Conservation (phyloP, 257 asterid genomes). For the Dorcoceras hygrometricum region DNA sequence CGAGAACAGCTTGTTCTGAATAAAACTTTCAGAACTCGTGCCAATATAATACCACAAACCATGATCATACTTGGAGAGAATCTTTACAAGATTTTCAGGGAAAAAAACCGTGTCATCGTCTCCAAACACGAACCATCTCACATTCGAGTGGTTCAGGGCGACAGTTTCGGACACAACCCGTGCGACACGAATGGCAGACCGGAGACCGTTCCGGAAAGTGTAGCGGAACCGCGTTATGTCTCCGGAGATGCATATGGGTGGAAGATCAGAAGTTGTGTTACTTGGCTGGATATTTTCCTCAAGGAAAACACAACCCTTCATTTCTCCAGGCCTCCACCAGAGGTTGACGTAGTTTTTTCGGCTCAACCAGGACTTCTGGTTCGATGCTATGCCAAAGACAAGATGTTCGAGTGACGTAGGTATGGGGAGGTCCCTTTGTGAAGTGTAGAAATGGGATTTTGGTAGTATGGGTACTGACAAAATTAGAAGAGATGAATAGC, state of each 20-base stretch:
- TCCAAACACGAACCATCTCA: slow-evolving; percentile 87
- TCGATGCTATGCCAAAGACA: slow-evolving; percentile 78
- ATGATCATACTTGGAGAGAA: slow-evolving; percentile 73
- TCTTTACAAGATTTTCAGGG: slow-evolving; percentile 73
- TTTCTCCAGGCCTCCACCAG: slow-evolving; percentile 73
- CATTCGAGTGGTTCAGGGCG: slow-evolving; percentile 46
- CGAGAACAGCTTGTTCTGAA: slow-evolving; percentile 55
- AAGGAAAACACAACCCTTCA: slow-evolving; percentile 78
- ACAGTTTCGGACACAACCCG: slow-evolving; percentile 66
- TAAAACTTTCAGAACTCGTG: slow-evolving; percentile 55
- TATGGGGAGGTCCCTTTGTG: slow-evolving; percentile 27
- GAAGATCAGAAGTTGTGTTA: slow-evolving; percentile 33
- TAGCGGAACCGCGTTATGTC: slow-evolving; percentile 65
- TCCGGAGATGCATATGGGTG: slow-evolving; percentile 59
- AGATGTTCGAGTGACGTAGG: slow-evolving; percentile 58
- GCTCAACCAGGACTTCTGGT: slow-evolving; percentile 43
- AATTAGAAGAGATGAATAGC: slow-evolving; percentile 31
- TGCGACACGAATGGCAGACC: slow-evolving; percentile 74
- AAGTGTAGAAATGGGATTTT: slow-evolving; percentile 26
- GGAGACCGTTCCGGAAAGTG: slow-evolving; percentile 52
- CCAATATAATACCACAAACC: slow-evolving; percentile 77
- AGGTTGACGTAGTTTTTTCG: slow-evolving; percentile 50
- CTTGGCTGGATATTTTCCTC: slow-evolving; percentile 36
- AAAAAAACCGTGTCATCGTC: slow-evolving; percentile 84
- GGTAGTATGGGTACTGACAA: slow-evolving; percentile 30